Conservation (phyloP, 257 asterid species). For the Gynochthodes officinalis region DNA sequence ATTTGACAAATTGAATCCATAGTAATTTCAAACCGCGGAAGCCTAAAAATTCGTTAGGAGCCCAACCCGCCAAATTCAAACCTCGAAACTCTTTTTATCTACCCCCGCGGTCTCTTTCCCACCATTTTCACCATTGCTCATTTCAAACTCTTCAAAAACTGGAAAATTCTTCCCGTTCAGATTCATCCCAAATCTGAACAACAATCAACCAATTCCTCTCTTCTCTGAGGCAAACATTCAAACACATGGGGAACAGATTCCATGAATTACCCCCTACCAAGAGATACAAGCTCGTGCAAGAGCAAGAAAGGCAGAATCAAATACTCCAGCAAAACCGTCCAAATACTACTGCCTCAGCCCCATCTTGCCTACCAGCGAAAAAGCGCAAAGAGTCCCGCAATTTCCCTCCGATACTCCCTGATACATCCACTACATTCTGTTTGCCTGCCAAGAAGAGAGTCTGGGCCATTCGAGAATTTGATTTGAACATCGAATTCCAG, state of each 20-base stretch:
- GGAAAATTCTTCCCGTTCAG: not conserved
- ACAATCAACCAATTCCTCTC: not conserved
- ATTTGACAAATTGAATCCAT: too few relatives aligned
- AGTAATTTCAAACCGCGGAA: not conserved
- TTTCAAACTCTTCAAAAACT: not conserved
- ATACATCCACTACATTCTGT: conserved; percentile 26
- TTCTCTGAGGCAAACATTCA: not conserved
- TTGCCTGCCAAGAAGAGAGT: conserved; percentile 83
- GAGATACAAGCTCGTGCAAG: conserved; percentile 54
- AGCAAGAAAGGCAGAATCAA: conserved; percentile 23
- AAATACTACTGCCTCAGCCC: conserved; percentile 10
- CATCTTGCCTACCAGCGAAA: conserved; percentile 60
- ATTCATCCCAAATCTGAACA: not conserved
- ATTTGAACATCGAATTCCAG: conserved; percentile 35
- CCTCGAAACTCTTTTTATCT: not conserved
- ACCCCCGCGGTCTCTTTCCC: conserved; percentile 24
- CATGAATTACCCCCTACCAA: conserved; percentile 65
- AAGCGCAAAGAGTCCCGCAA: conserved; percentile 50
- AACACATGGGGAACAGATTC: conserved; percentile 42
- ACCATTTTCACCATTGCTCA: conserved; percentile 2
- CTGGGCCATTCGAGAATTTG: conserved; percentile 56
- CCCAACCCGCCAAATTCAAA: conserved; percentile 20
- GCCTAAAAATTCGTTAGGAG: not conserved
- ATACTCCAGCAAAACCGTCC: not conserved
- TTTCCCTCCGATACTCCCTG: conserved; percentile 28